A percentile compares a stretch with the other conserved stretches of the same genome.
Evolutionary conservation across 176 grass and related monocot genomes (phyloP).

Genomic region (Ensete glaucum): DNA sequence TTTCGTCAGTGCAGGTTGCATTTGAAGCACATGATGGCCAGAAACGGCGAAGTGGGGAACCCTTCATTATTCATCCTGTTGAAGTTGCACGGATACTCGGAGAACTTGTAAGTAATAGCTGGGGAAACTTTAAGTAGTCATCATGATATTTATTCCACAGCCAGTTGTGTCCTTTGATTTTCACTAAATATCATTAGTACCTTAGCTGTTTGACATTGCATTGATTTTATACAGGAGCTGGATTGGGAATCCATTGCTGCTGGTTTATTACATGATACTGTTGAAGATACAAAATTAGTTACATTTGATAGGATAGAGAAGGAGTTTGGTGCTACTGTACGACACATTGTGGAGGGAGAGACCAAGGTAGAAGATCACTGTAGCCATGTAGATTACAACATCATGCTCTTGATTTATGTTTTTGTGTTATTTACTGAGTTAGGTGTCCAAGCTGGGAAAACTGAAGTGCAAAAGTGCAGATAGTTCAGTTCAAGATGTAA

Average conservation of each 20-base stretch:
- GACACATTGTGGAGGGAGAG: constrained; percentile 97
- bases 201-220: background rate
- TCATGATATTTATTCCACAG: constrained; percentile 12
- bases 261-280: constrained; percentile 97
- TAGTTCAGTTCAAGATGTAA: constrained; percentile 87
- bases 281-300: constrained; percentile 92
- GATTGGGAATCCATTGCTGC: constrained; percentile 98
- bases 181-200: background rate
- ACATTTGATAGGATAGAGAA: constrained; percentile 96
- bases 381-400: constrained; percentile 15
- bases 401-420: background rate
- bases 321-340: constrained; percentile 73
- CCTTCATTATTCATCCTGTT: constrained; percentile 98
- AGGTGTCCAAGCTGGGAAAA: constrained; percentile 99
- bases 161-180: background rate
- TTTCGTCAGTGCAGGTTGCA: constrained; percentile 59
- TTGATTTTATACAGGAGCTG: constrained; percentile 67
- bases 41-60: constrained; percentile 91
- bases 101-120: constrained; percentile 63
- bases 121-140: constrained; percentile 17
- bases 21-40: constrained; percentile 93
- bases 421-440: constrained; percentile 7
- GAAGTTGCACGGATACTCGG: constrained; percentile 95
- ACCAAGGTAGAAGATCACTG: constrained; percentile 58
- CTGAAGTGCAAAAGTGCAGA: constrained; percentile 63